phyloP scores from a whole-genome alignment of 805 yeast genomes.

The Vanderwaltozyma yarrowii region DNA sequence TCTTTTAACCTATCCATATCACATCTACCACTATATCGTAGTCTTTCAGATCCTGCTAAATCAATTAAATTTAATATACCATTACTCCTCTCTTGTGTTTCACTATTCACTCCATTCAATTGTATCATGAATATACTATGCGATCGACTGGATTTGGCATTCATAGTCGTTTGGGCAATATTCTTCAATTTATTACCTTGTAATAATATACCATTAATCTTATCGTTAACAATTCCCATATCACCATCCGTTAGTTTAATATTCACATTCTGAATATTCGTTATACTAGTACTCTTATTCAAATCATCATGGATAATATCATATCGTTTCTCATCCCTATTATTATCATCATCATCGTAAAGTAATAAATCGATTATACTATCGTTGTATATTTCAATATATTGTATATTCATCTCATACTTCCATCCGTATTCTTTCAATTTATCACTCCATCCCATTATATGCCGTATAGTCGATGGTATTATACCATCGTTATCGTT shows the following conservation, averaged over 20 bases:
- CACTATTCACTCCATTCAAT: slow-evolving; percentile 42
- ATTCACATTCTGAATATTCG: slow-evolving; percentile 43
- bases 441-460: slow-evolving; percentile 46
- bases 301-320: slow-evolving; percentile 64
- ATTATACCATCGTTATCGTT: slow-evolving; percentile 64
- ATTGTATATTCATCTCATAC: slow-evolving; percentile 57
- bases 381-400: slow-evolving; percentile 86
- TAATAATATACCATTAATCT: slow-evolving; percentile 41
- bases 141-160: slow-evolving; percentile 81
- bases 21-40: slow-evolving; percentile 66
- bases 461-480: slow-evolving; percentile 60
- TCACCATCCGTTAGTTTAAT: slow-evolving; percentile 42
- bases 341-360: slow-evolving; percentile 16
- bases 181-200: slow-evolving; percentile 53
- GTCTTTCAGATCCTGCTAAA: slow-evolving; percentile 89
- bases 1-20: slow-evolving; percentile 73
- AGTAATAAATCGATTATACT: slow-evolving; percentile 60
- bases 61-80: slow-evolving; percentile 78
- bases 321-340: slow-evolving; percentile 29
- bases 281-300: slow-evolving; percentile 42
- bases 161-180: slow-evolving; percentile 72
- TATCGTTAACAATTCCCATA: slow-evolving; percentile 46
- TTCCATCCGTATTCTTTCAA: slow-evolving; percentile 51
- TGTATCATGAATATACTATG: slow-evolving; percentile 70
- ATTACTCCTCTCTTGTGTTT: slow-evolving; percentile 36